Evolutionary conservation across 2,329 filamentous ascomycete genomes (phyloP).

Genomic region (Xylaria multiplex): DNA sequence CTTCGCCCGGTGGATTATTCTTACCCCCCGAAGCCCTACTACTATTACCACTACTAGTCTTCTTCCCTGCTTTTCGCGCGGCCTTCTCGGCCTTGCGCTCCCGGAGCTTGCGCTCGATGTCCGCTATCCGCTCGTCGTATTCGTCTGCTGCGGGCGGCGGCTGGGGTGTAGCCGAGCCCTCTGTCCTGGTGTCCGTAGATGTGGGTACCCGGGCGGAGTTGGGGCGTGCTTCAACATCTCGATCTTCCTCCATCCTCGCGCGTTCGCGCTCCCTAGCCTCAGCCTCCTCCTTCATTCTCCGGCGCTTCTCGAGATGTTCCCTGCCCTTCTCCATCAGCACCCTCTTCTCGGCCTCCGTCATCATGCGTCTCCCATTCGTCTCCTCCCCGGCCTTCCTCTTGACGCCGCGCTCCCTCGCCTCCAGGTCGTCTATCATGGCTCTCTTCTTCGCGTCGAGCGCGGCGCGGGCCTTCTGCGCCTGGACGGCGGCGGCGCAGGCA

Average conservation of each 20-base stretch:
- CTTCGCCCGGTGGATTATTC: background rate
- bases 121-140: conserved; percentile 55
- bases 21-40: conserved; percentile 17
- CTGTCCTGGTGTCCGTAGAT: conserved; percentile 44
- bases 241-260: background rate
- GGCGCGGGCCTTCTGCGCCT: conserved; percentile 76
- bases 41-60: conserved; percentile 31
- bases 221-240: conserved; percentile 1
- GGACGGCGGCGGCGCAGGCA: conserved; percentile 74
- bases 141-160: conserved; percentile 39
- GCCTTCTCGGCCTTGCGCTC: conserved; percentile 52
- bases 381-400: conserved; percentile 62
- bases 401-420: conserved; percentile 76
- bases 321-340: conserved; percentile 50
- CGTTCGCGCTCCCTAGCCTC: conserved; percentile 55
- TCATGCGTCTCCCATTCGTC: conserved; percentile 21
- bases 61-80: conserved; percentile 55
- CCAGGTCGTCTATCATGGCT: conserved; percentile 86
- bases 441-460: conserved; percentile 77
- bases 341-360: conserved; percentile 41
- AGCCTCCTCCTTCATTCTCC: conserved; percentile 55
- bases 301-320: conserved; percentile 54
- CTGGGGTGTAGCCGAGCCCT: conserved; percentile 53
- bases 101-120: conserved; percentile 56
- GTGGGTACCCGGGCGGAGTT: background rate